These are phyloP conservation scores for Lunasporangiospora selenospora DNA, from an alignment of 192 early-diverging fungal species.

Conservation along the genomic window DNA sequence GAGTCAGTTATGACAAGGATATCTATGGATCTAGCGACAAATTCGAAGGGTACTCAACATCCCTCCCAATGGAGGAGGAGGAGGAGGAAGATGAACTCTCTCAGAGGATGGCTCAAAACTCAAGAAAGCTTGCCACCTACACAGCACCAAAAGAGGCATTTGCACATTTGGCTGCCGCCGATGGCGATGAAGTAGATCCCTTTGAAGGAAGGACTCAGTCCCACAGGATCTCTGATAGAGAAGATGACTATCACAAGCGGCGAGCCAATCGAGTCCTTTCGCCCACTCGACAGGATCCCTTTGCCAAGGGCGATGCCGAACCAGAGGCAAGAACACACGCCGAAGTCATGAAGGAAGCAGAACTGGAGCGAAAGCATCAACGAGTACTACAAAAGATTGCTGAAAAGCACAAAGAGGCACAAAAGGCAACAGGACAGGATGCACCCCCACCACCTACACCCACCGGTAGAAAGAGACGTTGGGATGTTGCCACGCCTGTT, in stretches of 20 bases:
- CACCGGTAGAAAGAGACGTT: constrained; percentile 73
- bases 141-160: constrained; percentile 84
- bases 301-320: constrained; percentile 54
- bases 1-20: constrained; percentile 74
- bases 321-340: constrained; percentile 74
- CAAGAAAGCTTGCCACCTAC: constrained; percentile 69
- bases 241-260: constrained; percentile 88
- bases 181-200: constrained; percentile 63
- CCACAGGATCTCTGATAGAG: constrained; percentile 79
- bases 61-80: constrained; percentile 61
- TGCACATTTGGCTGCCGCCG: constrained; percentile 68
- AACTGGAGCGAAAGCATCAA: constrained; percentile 85
- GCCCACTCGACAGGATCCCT: constrained; percentile 82
- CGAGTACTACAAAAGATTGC: constrained; percentile 72
- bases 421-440: constrained; percentile 52
- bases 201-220: constrained; percentile 65
- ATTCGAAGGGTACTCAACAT: constrained; percentile 74
- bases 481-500: constrained; percentile 75
- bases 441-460: constrained; percentile 45
- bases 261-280: constrained; percentile 81
- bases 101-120: constrained; percentile 24
- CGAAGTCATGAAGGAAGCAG: constrained; percentile 86
- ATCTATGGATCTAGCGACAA: constrained; percentile 70
- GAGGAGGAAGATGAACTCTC: constrained; percentile 61
- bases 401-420: constrained; percentile 73